Evolutionary conservation across 768 basidiomycete species (phyloP).

Genomic region (Pisolithus microcarpus): DNA sequence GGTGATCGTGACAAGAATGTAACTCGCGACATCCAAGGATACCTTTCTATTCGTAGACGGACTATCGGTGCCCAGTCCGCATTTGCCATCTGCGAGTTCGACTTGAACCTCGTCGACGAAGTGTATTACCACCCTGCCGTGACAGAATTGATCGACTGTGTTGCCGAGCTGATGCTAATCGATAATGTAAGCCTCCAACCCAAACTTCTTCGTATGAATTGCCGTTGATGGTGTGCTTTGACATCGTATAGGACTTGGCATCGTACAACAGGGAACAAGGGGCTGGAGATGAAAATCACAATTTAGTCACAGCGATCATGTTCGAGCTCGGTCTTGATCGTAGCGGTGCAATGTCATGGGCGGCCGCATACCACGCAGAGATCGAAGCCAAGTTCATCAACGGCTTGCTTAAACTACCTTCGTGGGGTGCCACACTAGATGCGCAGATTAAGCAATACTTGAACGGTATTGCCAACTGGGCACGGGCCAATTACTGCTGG

Average conservation of each 20-base stretch:
- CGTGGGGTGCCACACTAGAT: slow-evolving; percentile 18
- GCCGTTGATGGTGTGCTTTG: not conserved
- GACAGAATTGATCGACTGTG: slow-evolving; percentile 2
- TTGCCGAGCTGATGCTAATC: slow-evolving; percentile 18
- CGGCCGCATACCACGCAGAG: too few species aligned
- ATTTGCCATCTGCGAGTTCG: slow-evolving; percentile 25
- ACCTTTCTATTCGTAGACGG: slow-evolving; percentile 26
- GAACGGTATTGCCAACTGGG: slow-evolving; percentile 20
- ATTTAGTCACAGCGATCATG: slow-evolving; percentile 29
- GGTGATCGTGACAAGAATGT: too few species aligned
- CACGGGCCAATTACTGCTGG: slow-evolving; percentile 22
- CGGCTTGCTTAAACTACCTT: too few species aligned
- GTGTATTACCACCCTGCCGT: slow-evolving; percentile 24
- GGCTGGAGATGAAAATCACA: slow-evolving; percentile 26
- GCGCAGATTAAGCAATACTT: slow-evolving; percentile 19
- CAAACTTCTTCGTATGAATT: not conserved
- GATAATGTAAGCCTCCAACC: slow-evolving; percentile 13
- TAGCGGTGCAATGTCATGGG: too few species aligned
- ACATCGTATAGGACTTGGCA: slow-evolving; percentile 24
- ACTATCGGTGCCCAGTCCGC: slow-evolving; percentile 28
- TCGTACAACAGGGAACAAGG: slow-evolving; percentile 33
- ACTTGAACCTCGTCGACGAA: slow-evolving; percentile 27
- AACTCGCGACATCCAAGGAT: slow-evolving; percentile 24
- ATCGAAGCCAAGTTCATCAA: too few species aligned
- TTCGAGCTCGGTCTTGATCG: too few species aligned